Conservation (phyloP, 305 asterid genomes). For the Fraxinus latifolia region DNA sequence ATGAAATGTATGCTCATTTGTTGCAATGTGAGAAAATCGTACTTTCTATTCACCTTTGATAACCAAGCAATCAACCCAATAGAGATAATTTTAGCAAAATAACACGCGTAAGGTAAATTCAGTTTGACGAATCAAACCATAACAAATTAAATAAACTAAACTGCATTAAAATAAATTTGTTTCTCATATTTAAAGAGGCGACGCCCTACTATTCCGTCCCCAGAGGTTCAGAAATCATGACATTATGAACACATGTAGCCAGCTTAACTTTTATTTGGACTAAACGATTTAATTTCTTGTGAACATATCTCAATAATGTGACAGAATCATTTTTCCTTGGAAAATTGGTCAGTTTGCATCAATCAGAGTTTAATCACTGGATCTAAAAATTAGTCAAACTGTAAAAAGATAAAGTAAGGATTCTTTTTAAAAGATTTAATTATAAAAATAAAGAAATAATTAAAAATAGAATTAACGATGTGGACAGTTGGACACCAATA, state of each 20-base stretch:
- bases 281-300: neutral
- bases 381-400: neutral
- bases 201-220: neutral
- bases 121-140: constrained; percentile 9
- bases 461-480: neutral
- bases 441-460: neutral
- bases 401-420: neutral
- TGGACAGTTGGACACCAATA: neutral
- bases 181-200: neutral
- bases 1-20: neutral
- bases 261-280: neutral
- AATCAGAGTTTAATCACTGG: neutral
- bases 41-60: neutral
- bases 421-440: neutral
- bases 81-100: constrained; percentile 12
- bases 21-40: neutral
- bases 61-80: constrained; percentile 16
- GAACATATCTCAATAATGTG: neutral
- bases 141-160: constrained; percentile 1
- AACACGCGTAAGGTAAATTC: neutral
- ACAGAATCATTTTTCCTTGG: neutral
- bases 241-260: neutral
- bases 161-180: neutral
- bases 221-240: neutral
- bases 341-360: neutral